Conservation (phyloP, 805 yeast species). For the Candida hispaniensis region DNA sequence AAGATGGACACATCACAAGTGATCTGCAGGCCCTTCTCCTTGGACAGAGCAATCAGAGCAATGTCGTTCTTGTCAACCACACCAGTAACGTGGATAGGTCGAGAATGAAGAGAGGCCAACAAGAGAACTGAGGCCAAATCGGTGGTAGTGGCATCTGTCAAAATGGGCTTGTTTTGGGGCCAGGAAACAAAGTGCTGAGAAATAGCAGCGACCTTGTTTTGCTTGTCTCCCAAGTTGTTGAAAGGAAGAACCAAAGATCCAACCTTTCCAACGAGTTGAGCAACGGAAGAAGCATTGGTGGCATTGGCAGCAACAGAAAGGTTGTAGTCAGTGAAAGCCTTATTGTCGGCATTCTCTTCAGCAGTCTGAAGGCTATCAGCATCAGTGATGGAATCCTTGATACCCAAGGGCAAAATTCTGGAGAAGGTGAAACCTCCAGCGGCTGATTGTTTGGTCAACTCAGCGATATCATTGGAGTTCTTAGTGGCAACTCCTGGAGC, state of each 20-base stretch:
- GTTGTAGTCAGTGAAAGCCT: slow-evolving; percentile 67
- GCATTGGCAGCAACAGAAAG: slow-evolving; percentile 76
- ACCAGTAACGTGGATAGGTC: slow-evolving; percentile 81
- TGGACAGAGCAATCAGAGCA: slow-evolving; percentile 73
- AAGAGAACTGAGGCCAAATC: slow-evolving; percentile 86
- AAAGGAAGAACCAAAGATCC: slow-evolving; percentile 77
- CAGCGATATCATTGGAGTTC: slow-evolving; percentile 49
- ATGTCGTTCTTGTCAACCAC: slow-evolving; percentile 74
- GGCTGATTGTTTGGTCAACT: slow-evolving; percentile 57
- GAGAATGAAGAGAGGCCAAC: slow-evolving; percentile 75
- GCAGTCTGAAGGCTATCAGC: slow-evolving; percentile 56
- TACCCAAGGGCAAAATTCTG: slow-evolving; percentile 64
- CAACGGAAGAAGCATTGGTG: slow-evolving; percentile 49
- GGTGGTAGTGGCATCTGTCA: slow-evolving; percentile 86
- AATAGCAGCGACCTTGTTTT: slow-evolving; percentile 61
- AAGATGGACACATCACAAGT: slow-evolving; percentile 84
- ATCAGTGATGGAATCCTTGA: slow-evolving; percentile 55
- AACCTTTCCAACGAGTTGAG: slow-evolving; percentile 52
- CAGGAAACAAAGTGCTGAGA: slow-evolving; percentile 71
- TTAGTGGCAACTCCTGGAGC: slow-evolving; percentile 52
- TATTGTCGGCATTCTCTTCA: slow-evolving; percentile 41
- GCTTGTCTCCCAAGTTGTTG: slow-evolving; percentile 48
- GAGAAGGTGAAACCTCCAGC: slow-evolving; percentile 84
- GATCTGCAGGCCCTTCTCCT: slow-evolving; percentile 67
- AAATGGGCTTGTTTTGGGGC: slow-evolving; percentile 75